Evolutionary conservation across 73 alveolate genomes (phyloP).

Genomic region (Paramecium bursaria): DNA sequence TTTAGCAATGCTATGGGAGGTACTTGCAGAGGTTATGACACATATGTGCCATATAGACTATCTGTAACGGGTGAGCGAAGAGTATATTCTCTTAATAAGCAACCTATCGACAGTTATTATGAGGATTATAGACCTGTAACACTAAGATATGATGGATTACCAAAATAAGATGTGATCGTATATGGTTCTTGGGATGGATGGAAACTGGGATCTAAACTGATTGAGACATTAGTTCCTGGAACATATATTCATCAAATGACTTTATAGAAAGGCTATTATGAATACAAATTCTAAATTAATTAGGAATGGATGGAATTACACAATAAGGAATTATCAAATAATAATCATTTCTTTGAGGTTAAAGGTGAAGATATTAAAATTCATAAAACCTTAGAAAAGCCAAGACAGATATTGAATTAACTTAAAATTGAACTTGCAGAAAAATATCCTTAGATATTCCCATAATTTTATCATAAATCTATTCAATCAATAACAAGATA

Average conservation of each 20-base stretch:
- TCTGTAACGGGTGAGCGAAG: slow-evolving; percentile 93
- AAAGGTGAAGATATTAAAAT: slow-evolving; percentile 78
- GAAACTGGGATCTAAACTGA: slow-evolving; percentile 69
- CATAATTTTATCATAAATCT: slow-evolving; percentile 20
- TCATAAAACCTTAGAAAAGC: not conserved
- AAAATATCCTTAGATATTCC: slow-evolving; percentile 59
- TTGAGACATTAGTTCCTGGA: not conserved
- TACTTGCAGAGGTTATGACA: slow-evolving; percentile 95
- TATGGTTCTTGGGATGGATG: slow-evolving; percentile 89
- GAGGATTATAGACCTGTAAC: not conserved
- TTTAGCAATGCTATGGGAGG: slow-evolving; percentile 86
- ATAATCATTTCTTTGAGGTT: slow-evolving; percentile 37
- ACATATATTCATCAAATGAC: not conserved
- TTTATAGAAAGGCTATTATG: slow-evolving; percentile 56
- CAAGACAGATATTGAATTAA: slow-evolving; percentile 28
- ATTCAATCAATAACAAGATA: slow-evolving; percentile 55
- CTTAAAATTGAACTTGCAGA: slow-evolving; percentile 19
- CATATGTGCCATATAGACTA: slow-evolving; percentile 82
- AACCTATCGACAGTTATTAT: not conserved
- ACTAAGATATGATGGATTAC: slow-evolving; percentile 42
- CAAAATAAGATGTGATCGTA: slow-evolving; percentile 65
- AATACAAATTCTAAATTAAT: slow-evolving; percentile 84
- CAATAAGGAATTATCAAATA: too few relatives aligned
- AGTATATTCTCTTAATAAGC: slow-evolving; percentile 64
- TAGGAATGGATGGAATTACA: too few relatives aligned